A percentile compares a stretch with the other conserved stretches of the same genome.
Evolutionary conservation across 2,329 filamentous ascomycete genomes (phyloP).

Genomic region (Phialocephala sp.): DNA sequence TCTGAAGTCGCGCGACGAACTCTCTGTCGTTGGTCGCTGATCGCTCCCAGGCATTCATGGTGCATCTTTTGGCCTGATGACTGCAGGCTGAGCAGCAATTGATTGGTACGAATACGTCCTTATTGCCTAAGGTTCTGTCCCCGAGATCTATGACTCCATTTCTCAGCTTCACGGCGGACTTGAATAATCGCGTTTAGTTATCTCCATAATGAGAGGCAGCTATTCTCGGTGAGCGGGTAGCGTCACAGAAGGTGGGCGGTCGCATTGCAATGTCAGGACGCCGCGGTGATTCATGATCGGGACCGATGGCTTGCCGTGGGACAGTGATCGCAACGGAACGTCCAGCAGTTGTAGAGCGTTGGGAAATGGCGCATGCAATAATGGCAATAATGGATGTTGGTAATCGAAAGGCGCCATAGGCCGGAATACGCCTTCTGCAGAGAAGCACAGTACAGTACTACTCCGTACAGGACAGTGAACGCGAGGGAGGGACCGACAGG

Average conservation of each 20-base stretch:
- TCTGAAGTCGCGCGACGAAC: too few relatives aligned
- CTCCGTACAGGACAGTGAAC: too few relatives aligned
- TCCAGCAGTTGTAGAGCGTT: neutral
- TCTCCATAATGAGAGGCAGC: neutral
- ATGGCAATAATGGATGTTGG: neutral
- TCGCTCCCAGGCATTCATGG: neutral
- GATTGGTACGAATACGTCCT: neutral
- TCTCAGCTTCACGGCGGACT: neutral
- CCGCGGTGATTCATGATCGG: too few relatives aligned
- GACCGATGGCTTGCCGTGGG: neutral
- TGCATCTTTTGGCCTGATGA: neutral
- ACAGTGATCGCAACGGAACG: neutral
- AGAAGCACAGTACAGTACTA: too few relatives aligned
- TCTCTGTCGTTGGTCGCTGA: too few relatives aligned
- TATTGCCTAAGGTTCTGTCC: neutral
- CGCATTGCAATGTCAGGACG: neutral
- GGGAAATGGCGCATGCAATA: conserved; percentile 4
- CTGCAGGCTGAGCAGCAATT: neutral
- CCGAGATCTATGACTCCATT: neutral
- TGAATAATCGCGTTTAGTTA: neutral
- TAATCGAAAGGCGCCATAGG: neutral
- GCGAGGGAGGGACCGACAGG: too few relatives aligned
- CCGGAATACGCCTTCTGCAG: neutral
- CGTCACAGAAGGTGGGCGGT: conserved; percentile 4
- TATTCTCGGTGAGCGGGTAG: neutral